These are phyloP conservation scores for Fallopia convolvulus DNA, from an alignment of 148 eudicot genomes.

Conservation along the genomic window DNA sequence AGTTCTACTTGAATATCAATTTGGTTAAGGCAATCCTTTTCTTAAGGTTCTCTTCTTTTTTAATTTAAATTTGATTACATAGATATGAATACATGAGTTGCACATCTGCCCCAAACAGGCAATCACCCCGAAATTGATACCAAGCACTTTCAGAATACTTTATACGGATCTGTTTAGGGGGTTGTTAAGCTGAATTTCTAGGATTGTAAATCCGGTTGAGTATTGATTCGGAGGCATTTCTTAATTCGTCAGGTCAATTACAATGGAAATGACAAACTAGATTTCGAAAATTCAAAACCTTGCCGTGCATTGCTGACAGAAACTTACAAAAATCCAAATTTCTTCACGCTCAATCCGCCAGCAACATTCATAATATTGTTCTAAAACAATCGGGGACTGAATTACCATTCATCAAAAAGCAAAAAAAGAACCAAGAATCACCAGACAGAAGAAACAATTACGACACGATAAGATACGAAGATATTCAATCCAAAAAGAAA, in stretches of 20 bases:
- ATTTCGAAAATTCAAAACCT: background rate
- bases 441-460: background rate
- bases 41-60: background rate
- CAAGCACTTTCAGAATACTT: background rate
- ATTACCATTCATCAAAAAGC: background rate
- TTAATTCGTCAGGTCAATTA: background rate
- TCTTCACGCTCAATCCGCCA: background rate
- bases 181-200: background rate
- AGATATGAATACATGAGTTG: background rate
- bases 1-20: background rate
- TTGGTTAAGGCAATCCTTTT: background rate
- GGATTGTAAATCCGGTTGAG: background rate
- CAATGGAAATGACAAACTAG: background rate
- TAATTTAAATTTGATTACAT: background rate
- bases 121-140: background rate
- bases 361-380: background rate
- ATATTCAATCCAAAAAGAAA: background rate
- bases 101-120: background rate
- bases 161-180: background rate
- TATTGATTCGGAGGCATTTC: background rate
- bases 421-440: background rate
- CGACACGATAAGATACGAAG: background rate
- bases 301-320: background rate
- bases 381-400: background rate
- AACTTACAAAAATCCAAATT: background rate